Evolutionary conservation across 2,329 filamentous ascomycete species (phyloP), one percentile per base, ranked within the genome.

Genomic region (Trichocomaceae sp.): DNA sequence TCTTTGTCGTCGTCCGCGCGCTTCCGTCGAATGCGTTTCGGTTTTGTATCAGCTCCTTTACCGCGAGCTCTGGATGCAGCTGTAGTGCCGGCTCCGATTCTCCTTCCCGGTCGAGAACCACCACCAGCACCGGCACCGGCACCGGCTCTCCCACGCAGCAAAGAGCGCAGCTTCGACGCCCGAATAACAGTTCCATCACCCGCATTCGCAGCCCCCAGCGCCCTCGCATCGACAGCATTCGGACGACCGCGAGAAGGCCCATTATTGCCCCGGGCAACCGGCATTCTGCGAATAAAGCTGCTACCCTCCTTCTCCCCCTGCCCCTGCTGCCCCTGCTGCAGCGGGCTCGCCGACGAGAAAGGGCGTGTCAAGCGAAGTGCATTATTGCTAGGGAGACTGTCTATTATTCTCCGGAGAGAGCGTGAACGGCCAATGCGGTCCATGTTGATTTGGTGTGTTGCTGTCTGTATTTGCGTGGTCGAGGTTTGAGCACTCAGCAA

Each of bases 181-280:
- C 65, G 69, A 20, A 73, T 62, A 33, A 73, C 58, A 49, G 67
- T 66, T 62, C 56, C 17, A 63, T 62, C n/a, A 64, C 62, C 62
- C 26, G 61, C 54, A 48, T 60, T 61, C n/a, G 65, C 58, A 8
- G 68, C 68, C 5, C 63, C 69, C 26, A 73, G 63, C 7, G 69
- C 67, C 47, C 71, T 63, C 13, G 70, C 70, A 59, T 73, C 71
- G 52, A 73, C 52, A 19, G 63, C 61, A 26, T 66, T 63, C 42
- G 63, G 64, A 37, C 66, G 62, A 39, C 61, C 9, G 8, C n/a
- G 37, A 19, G n/a, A n/a, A n/a, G 37, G 37, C 17, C 4, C 37
- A 7, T 23, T 20, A 13, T 13, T 22, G 2, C 10, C n/a, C n/a
- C n/a, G n/a, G 45, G 20, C 26, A n/a, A 15, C n/a, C 13, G 50